Evolutionary conservation across 129 eudicot genomes (phyloP).

Genomic region (Lactuca sativa): DNA sequence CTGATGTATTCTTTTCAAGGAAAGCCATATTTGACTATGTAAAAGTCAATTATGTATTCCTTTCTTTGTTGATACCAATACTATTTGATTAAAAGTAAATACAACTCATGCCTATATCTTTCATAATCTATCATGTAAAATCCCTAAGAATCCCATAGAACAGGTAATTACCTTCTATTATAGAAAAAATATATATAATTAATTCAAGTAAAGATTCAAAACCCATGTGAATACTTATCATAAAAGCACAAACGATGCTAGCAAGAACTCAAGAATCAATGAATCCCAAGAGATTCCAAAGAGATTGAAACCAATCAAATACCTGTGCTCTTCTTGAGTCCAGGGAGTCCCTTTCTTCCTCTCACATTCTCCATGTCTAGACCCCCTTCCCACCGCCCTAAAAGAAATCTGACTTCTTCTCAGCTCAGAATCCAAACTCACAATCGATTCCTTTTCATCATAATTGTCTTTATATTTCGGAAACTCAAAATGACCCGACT

Average conservation of each 20-base stretch:
- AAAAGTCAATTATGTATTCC: no score
- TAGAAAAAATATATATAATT: no score
- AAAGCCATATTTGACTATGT: no score
- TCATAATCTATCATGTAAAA: no score
- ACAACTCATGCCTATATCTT: no score
- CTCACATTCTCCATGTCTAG: conserved; percentile 31
- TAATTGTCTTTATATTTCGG: conserved; percentile 43
- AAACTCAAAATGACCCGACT: conserved; percentile 55
- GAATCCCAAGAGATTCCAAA: not conserved
- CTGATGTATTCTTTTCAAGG: no score
- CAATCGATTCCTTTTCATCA: not conserved
- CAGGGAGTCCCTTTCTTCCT: conserved; percentile 78
- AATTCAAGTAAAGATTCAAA: no score
- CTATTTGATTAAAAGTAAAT: no score
- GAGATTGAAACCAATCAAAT: not conserved
- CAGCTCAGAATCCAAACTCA: conserved; percentile 28
- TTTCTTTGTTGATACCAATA: no score
- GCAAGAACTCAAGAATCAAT: not conserved
- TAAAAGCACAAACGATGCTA: not conserved
- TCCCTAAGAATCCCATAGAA: no score
- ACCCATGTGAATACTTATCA: no score
- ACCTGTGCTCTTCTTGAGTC: conserved; percentile 86
- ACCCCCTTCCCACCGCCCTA: conserved; percentile 16
- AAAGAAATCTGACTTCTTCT: conserved; percentile 37
- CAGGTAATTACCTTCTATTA: no score